Conservation (phyloP, 106 monocot species). For the Hemerocallis citrina region DNA sequence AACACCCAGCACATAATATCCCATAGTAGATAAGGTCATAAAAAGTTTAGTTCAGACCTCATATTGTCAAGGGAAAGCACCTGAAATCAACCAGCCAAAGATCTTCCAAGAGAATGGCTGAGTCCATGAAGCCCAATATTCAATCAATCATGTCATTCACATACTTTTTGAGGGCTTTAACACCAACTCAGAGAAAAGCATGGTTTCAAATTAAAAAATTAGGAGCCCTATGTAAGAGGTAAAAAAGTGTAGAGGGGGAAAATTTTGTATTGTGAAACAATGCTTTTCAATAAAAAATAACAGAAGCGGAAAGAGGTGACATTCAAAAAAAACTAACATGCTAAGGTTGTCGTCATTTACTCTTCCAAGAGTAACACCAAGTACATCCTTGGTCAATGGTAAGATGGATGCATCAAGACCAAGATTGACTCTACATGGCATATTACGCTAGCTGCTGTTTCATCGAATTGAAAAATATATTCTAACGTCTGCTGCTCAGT, state of each 20-base stretch:
- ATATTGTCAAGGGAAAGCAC: constrained; percentile 78
- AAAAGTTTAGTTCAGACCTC: constrained; percentile 61
- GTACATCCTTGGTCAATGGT: constrained; percentile 50
- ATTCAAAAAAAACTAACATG: constrained; percentile 33
- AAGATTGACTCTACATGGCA: constrained; percentile 47
- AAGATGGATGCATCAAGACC: constrained; percentile 28
- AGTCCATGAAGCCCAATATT: constrained; percentile 76
- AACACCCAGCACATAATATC: no score
- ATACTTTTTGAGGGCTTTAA: constrained; percentile 72
- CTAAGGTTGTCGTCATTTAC: constrained; percentile 72
- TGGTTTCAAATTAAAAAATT: constrained; percentile 69
- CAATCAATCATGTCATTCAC: constrained; percentile 45
- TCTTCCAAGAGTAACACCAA: constrained; percentile 73
- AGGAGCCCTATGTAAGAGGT: constrained; percentile 37
- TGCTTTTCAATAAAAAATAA: no score
- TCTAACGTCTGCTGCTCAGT: constrained; percentile 39
- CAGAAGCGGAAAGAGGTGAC: background rate
- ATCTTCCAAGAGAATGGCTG: constrained; percentile 48
- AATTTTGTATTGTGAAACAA: background rate
- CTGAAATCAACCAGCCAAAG: constrained; percentile 54
- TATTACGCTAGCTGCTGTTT: constrained; percentile 64
- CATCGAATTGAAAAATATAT: constrained; percentile 41
- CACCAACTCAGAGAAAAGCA: constrained; percentile 88
- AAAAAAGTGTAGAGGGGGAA: background rate
- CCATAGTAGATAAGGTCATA: no score